Evolutionary conservation across 2,329 filamentous ascomycete genomes (phyloP), one percentile per base, ranked within the genome.

Genomic region (Nigrograna mackinnonii): DNA sequence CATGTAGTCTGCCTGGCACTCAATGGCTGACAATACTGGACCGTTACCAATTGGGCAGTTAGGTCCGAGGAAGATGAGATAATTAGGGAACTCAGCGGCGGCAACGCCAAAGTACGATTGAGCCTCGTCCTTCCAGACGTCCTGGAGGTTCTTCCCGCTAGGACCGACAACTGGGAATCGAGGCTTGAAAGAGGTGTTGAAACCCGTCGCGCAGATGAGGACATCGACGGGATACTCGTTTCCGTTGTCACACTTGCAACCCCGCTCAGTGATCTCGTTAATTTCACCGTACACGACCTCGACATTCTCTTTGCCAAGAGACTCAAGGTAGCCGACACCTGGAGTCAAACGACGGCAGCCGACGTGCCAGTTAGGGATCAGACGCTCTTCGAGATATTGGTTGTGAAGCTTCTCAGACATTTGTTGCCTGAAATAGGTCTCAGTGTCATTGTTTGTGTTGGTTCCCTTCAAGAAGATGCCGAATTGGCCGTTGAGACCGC

Each of bases 1-100:
- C 48, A 78, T 71, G 61, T 77, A 79, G 49, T 79, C 75, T 4
- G 71, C 72, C 44, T 77, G 69, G 38, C 68, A 65, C 49, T 79
- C 63, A 41, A 76, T 73, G 3, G 70, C 72, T 2, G 62, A 68
- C 4, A 76, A 59, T 0, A 75, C 66, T 0, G 67, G 64, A 2
- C 69, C 70, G 43, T 73, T 71, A 7, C 68, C 67, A 36, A 73
- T 69, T 4, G 71, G 69, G 36, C 62, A 68, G 47, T 72, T 70
- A 7, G 70, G 70, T 0, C 71, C 70, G 1, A 71, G 57, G 57
- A 72, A 70, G 32, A 68, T 64, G 41, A 68, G 52, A 46, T 68
- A 77, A 50, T 78, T 78, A 16, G 76, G 76, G 48, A 77, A 75
- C 2, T 70, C 66, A 0, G 73, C 66, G 5, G 70, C 72, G 0